Base-by-base conservation (phyloP, 192 early-diverging fungal species). In the Coemansia sp. region DNA sequence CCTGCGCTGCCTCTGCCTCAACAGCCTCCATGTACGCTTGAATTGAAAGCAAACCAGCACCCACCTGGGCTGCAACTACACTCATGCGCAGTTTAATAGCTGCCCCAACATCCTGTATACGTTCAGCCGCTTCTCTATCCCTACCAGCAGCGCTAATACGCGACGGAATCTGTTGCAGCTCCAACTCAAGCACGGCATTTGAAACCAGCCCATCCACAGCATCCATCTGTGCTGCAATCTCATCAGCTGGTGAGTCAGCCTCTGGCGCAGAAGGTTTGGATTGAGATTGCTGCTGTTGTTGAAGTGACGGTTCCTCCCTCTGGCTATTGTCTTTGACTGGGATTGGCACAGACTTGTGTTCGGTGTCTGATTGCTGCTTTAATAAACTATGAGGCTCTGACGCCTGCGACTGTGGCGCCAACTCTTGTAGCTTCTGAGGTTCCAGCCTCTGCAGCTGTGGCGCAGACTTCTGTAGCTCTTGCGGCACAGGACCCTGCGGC, bases 51-150 rank as follows among this genome's bases (percentile, higher is more conserved):
- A 60, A 22, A 3, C 76, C 76, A 4, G 76, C 71, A 3, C 70
- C 76, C 5, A 79, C 76, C 41, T 73, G 76, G 12, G 76, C 71
- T 5, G 67, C 71, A 18, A 79, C 71, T 4, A 73, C 71, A 27
- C 71, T 64, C 67, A 73, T 79, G 59, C 76, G 76, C 55, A 79
- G 67, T 60, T 70, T 69, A 38, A 79, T 73, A 22, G 76, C 53
- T 6, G 67, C 53, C 23, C 66, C 76, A 16, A 79, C 60, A 14
- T 73, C 71, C 12, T 54, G 71, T 44, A 79, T 53, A 22, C 60
- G 52, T 7, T 28, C 19, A 8, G 44, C 67, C 1, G 38, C 51
- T 2, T 73, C 66, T n/a, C 27, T 38, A 52, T 68, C 65, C 0
- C 49, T 21, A 25, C 58, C 58, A 0, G 50, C 32, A 6, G 54